Evolutionary conservation across 768 basidiomycete species (phyloP), one percentile per base, ranked within the genome.

Genomic region (Panaeolus cyanescens): DNA sequence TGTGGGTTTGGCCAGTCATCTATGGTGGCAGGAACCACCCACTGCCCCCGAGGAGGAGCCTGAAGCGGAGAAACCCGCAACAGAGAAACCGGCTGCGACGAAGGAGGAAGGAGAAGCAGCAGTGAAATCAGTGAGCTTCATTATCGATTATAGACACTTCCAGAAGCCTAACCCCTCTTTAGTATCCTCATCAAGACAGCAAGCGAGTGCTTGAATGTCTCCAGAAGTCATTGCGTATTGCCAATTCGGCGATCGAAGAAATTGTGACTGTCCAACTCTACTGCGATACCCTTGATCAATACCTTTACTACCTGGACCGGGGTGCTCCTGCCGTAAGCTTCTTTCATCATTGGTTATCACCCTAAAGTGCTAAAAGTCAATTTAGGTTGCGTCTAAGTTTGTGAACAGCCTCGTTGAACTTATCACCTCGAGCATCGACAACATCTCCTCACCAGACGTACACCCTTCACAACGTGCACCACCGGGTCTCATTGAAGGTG

Each of bases 201-300:
- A 98, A 98, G 70, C 92, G 97, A 22, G 96, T 99, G 0, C 80
- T 99, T 32, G 97, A 99, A 74, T 99, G 97, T 71, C 81, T 99
- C 32, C 97, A 99, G 73, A 99, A 99, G 72, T 93, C 95, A 3
- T 81, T 99, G 25, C 87, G 96, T 2, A 98, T 97, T 68, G 97
- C 97, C 5, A 95, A 96, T 68, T 95, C 94, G 2, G 93, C 93
- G 25, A 96, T 95, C 57, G 97, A 99, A 74, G 96, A 98, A 69
- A 92, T 99, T 64, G 93, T 97, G 36, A 98, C 93, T 3, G 90
- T 98, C 2, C 96, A 98, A 71, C 81, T 99, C 7, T 99, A 98
- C 72, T 94, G 93, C 65, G 95, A 98, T 72, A 94, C 96, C 12
- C 85, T 99, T 32, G 96, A 99, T 72, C 92, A 91, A 69, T 99